Evolutionary conservation across 2,329 filamentous ascomycete species (phyloP).

Genomic region (Blastomyces silverae): DNA sequence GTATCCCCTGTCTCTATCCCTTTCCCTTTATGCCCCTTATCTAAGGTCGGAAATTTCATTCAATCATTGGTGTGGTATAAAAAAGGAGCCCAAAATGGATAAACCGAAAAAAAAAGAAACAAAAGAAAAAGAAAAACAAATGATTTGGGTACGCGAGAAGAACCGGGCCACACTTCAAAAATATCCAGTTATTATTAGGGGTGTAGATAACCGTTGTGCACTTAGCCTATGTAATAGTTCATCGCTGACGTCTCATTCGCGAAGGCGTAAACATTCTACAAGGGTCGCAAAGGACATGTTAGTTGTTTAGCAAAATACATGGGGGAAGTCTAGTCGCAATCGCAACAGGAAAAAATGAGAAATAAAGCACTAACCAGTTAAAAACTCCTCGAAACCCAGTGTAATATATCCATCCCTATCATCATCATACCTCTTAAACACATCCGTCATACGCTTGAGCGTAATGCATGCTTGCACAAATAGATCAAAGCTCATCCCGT

Average conservation of each 20-base stretch:
- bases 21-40: neutral
- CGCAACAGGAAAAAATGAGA: constrained; percentile 6
- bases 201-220: neutral
- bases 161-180: neutral
- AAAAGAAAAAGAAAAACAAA: neutral
- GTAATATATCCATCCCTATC: constrained; percentile 92
- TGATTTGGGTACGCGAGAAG: neutral
- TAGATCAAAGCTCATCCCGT: constrained; percentile 83
- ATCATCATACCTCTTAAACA: constrained; percentile 98
- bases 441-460: constrained; percentile 96
- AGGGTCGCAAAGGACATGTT: neutral
- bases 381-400: constrained; percentile 72
- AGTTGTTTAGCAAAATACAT: neutral
- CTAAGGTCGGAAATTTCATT: neutral
- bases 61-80: neutral
- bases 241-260: constrained; percentile 10
- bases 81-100: neutral
- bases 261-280: constrained; percentile 16
- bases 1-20: neutral
- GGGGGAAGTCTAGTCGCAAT: neutral
- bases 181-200: neutral
- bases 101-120: neutral
- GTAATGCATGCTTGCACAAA: constrained; percentile 98
- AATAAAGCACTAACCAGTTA: constrained; percentile 48
- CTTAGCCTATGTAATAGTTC: neutral